A percentile compares a stretch with the other conserved stretches of the same genome.
Conservation (phyloP, 441 rosid genomes). For the Sinapis alba region DNA sequence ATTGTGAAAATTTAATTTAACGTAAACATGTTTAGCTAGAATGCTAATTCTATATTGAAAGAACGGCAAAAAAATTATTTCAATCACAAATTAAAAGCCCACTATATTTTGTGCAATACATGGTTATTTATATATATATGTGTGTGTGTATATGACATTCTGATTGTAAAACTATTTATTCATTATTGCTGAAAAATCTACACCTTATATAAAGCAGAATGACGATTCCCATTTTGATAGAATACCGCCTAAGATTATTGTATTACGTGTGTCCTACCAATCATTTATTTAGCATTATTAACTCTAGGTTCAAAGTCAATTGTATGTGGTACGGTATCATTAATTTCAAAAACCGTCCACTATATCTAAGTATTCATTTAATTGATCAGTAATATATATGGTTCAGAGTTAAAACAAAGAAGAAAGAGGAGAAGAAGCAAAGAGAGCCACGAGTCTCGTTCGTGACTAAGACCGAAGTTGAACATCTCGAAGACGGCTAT, state of each 20-base stretch:
- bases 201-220: constrained; percentile 7
- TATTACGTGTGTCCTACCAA: constrained; percentile 17
- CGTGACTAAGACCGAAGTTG: constrained; percentile 90
- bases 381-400: constrained; percentile 12
- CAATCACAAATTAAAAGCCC: background rate
- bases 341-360: constrained; percentile 6
- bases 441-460: constrained; percentile 83
- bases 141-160: background rate
- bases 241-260: background rate
- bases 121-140: background rate
- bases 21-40: background rate
- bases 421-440: constrained; percentile 71
- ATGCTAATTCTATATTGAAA: background rate
- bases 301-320: constrained; percentile 23
- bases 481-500: constrained; percentile 96
- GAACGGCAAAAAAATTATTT: background rate
- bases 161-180: background rate
- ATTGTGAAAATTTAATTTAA: constrained; percentile 2
- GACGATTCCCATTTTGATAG: constrained; percentile 8
- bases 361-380: background rate
- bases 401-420: constrained; percentile 55
- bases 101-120: background rate
- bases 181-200: background rate
- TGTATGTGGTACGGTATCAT: constrained; percentile 5
- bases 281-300: constrained; percentile 14